Conservation (phyloP, 176 grass and related monocot species). For the Zizania latifolia region DNA sequence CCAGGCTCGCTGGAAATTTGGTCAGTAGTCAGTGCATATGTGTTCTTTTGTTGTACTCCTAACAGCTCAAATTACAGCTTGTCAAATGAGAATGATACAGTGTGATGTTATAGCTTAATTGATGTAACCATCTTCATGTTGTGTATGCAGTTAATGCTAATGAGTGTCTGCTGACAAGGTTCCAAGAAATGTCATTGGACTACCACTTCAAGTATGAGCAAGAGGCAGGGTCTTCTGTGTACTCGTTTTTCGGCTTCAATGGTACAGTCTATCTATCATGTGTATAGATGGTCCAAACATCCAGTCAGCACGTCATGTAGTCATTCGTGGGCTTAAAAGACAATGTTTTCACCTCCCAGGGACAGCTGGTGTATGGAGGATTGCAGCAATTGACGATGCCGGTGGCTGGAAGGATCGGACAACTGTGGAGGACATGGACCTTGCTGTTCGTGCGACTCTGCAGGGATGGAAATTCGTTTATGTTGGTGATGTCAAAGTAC, state of each 20-base stretch:
- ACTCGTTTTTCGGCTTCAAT: conserved; percentile 89
- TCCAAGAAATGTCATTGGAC: conserved; percentile 93
- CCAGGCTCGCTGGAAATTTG: conserved; percentile 87
- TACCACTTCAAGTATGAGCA: conserved; percentile 98
- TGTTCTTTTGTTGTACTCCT: background rate
- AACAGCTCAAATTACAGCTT: background rate
- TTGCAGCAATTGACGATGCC: conserved; percentile 55
- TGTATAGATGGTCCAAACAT: background rate
- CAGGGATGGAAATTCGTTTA: conserved; percentile 88
- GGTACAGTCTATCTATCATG: conserved; percentile 18
- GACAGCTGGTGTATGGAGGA: conserved; percentile 93
- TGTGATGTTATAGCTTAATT: background rate
- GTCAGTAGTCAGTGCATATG: conserved; percentile 35
- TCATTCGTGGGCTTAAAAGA: background rate
- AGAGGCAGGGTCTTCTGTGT: conserved; percentile 67
- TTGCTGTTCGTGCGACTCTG: conserved; percentile 68
- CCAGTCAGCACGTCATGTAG: background rate
- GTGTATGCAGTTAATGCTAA: conserved; percentile 62
- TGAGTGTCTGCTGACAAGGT: conserved; percentile 79
- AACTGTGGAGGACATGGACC: conserved; percentile 97
- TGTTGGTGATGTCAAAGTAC: conserved; percentile 67
- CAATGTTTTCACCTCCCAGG: conserved; percentile 32
- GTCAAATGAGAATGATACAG: background rate
- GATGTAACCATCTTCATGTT: background rate
- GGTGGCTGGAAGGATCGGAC: conserved; percentile 98